Evolutionary conservation across 441 rosid genomes (phyloP).

Genomic region (Populus tomentosa): DNA sequence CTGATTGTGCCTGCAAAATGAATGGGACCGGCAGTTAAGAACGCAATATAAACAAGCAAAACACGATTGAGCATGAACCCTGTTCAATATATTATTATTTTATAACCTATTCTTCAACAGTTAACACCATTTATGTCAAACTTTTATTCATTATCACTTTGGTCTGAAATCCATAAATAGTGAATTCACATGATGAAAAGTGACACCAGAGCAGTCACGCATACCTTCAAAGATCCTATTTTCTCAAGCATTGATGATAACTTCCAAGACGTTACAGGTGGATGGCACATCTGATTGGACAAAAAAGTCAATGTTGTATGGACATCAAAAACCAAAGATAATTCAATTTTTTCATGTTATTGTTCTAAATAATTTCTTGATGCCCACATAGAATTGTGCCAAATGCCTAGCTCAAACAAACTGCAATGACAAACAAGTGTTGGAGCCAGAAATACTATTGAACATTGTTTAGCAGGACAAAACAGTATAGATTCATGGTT

Average conservation of each 20-base stretch:
- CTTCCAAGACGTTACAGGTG: conserved; percentile 54
- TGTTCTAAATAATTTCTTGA: background rate
- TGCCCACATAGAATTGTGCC: background rate
- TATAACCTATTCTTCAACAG: background rate
- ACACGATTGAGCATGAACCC: background rate
- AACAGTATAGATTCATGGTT: background rate
- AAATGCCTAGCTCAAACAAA: background rate
- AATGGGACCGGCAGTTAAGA: background rate
- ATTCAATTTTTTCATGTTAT: background rate
- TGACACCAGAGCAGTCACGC: background rate
- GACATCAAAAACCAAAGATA: background rate
- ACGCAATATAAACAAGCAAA: background rate
- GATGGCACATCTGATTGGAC: conserved; percentile 44
- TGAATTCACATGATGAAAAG: background rate
- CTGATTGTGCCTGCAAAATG: conserved; percentile 74
- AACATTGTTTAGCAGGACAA: background rate
- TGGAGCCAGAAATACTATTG: background rate
- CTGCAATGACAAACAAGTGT: background rate
- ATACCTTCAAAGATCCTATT: conserved; percentile 72
- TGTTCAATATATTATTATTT: background rate
- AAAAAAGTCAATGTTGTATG: conserved; percentile 1
- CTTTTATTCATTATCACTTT: background rate
- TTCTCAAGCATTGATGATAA: conserved; percentile 63
- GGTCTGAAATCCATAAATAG: background rate
- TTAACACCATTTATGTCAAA: background rate